Base-by-base conservation (phyloP, 106 monocot species). In the Amphibolis antarctica region DNA sequence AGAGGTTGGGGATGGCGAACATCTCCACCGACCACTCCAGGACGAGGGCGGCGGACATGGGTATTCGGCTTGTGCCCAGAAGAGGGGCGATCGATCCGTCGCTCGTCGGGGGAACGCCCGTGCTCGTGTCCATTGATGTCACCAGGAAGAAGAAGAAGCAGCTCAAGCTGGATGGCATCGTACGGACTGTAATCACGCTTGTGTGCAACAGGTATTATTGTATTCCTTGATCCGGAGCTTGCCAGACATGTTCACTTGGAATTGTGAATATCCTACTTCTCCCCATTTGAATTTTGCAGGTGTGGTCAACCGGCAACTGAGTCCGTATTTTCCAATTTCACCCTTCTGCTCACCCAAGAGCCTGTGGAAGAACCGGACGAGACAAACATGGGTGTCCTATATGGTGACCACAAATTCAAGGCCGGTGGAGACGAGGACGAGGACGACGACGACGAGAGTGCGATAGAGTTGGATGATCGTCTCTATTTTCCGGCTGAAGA, bases 121-220 rank as follows among this genome's bases (percentile, higher is more conserved):
- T 88, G 36, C 77, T 87, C 9, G 53, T 87, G 28, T 83, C 85
- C 14, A 45, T 88, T 7, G 93, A 89, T 36, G 89, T 94, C 44
- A 79, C 86, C n/a, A 78, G 86, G 78, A 83, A 78, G 78, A 86
- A 74, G 77, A 65, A 90, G 36, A 71, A 80, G 75, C 59, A 80
- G 75, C 59, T 90, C 62, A 80, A 79, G 82, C 84, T 98, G 10
- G 96, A 98, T 66, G 96, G 90, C 18, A 84, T 98, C 57, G 54
- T 98, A 13, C 71, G 96, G 36, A 98, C 96, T 1, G 96, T 98
- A 28, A 82, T 98, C 72, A 82, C 85, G 11, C 90, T 90, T 28
- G 82, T 78, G 1, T 98, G 96, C 76, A 78, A 85, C 65, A 78
- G 90, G 96, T 89, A 58, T 11, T n/a, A n/a, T n/a, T n/a, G n/a